Conservation (phyloP, 2,329 filamentous ascomycete genomes). For the Penicillium paneum region DNA sequence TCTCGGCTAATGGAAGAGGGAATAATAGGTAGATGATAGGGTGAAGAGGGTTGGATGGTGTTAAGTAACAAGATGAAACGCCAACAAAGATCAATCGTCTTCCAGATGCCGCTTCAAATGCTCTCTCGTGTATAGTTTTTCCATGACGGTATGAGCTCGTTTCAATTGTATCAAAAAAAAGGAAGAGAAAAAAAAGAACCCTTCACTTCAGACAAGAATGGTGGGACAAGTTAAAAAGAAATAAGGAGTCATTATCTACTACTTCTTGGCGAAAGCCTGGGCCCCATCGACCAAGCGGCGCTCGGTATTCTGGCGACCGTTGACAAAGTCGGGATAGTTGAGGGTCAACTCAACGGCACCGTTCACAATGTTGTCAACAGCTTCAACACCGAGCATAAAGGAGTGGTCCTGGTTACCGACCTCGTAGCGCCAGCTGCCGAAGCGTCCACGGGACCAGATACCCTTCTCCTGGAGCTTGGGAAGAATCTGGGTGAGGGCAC, state of each 20-base stretch:
- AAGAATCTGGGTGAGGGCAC: conserved; percentile 85
- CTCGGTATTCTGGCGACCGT: conserved; percentile 63
- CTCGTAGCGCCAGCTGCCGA: conserved; percentile 98
- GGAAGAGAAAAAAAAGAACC: conserved; percentile 2
- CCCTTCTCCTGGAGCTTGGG: conserved; percentile 87
- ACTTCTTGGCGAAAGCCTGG: conserved; percentile 54
- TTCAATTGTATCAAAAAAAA: conserved; percentile 23
- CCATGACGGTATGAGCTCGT: conserved; percentile 22
- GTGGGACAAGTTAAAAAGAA: conserved; percentile 5
- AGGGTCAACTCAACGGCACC: conserved; percentile 87
- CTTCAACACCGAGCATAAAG: conserved; percentile 95
- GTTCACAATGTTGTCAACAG: conserved; percentile 83
- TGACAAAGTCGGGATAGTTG: conserved; percentile 97
- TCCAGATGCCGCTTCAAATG: conserved; percentile 35
- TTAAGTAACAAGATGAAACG: conserved; percentile 29
- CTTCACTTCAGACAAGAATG: conserved; percentile 4
- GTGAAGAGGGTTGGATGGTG: conserved; percentile 15
- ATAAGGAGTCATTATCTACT: conserved; percentile 26
- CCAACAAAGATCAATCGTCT: conserved; percentile 31
- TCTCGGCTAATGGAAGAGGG: conserved; percentile 10
- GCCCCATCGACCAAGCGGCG: conserved; percentile 61
- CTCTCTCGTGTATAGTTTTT: conserved; percentile 23
- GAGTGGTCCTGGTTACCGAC: conserved; percentile 96
- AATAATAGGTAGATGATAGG: conserved; percentile 9
- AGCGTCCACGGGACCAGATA: conserved; percentile 93